Base-by-base conservation (phyloP, 768 basidiomycete species). In the Hydnomerulius pinastri region DNA sequence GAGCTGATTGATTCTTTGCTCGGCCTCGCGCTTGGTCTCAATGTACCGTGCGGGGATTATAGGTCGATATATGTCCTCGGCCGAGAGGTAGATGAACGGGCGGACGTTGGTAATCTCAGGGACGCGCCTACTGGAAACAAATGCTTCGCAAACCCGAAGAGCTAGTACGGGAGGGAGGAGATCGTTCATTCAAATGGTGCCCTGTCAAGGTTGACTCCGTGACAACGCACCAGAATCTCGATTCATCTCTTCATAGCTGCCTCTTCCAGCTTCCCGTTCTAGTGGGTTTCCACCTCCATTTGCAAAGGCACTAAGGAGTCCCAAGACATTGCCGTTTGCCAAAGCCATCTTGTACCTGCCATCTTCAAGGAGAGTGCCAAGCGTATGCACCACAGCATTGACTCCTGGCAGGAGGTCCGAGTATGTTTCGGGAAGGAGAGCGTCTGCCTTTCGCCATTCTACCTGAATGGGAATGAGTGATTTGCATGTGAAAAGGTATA, bases 81-180 rank as follows among this genome's bases (percentile, higher is more conserved):
- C 97, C 42, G 97, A 99, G 49, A 99, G 77, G 71, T 90, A 98
- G 33, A 98, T 79, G 69, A 99, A 98, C n/a, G 86, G 80, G 46
- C 85, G 79, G 49, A 58, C 53, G 51, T 54, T 61, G 45, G 64
- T 48, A 58, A 54, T 45, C 47, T 53, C 56, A 58, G 64, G 61
- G 46, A 63, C 62, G 36, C 73, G 64, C 13, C 68, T 58, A 12
- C 81, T 81, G 21, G 75, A 69, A 18, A 88, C 57, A 63, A 89
- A 90, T 6, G 90, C 82, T 62, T 90, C 81, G 61, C 92, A 89
- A 36, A 94, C 88, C 30, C 79, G 77, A 46, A 90, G 67, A 23
- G 86, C 92, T 87, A 55, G 51, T 39, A 50, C 30, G 50, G n/a
- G 49, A 50, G 49, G 37, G 39, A 50, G 50, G 43, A 47, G 27